phyloP scores from a whole-genome alignment of 2,329 filamentous ascomycete species.

The Hysterium pulicare region DNA sequence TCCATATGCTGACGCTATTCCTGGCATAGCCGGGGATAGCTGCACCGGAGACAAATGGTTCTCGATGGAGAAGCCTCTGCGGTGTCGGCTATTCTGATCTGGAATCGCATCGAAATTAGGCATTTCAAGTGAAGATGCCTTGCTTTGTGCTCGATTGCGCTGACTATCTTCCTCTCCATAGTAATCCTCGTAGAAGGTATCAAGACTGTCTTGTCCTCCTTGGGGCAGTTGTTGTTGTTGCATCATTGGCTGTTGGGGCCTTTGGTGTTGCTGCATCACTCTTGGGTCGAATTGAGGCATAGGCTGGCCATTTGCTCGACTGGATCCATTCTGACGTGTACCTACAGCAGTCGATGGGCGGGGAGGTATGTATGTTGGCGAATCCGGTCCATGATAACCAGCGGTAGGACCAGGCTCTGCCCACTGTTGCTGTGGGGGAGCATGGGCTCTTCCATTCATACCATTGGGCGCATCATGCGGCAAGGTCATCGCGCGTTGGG shows the following conservation, averaged over 20 bases:
- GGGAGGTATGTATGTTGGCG: conserved; percentile 31
- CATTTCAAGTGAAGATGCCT: conserved; percentile 55
- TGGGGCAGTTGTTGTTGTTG: conserved; percentile 20
- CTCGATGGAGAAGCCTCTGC: conserved; percentile 37
- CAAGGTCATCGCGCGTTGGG: conserved; percentile 37
- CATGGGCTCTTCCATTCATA: conserved; percentile 12
- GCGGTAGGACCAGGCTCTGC: conserved; percentile 30
- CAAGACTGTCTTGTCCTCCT: conserved; percentile 41
- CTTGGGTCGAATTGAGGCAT: background rate
- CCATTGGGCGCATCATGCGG: conserved; percentile 26
- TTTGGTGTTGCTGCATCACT: conserved; percentile 15
- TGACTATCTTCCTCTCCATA: conserved; percentile 34
- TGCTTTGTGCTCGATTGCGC: conserved; percentile 28
- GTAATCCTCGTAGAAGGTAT: conserved; percentile 51
- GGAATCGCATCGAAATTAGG: conserved; percentile 60
- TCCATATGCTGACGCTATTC: conserved; percentile 9
- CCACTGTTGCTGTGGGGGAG: conserved; percentile 28
- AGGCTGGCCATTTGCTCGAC: conserved; percentile 6
- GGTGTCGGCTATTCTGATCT: conserved; percentile 26
- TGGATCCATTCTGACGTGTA: conserved; percentile 19
- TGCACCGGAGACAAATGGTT: conserved; percentile 24
- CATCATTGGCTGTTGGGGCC: conserved; percentile 24
- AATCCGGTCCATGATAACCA: conserved; percentile 36
- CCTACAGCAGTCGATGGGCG: conserved; percentile 37
- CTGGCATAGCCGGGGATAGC: conserved; percentile 10